Evolutionary conservation across 495 filamentous ascomycete species (phyloP).

Genomic region (Monascus purpureus): DNA sequence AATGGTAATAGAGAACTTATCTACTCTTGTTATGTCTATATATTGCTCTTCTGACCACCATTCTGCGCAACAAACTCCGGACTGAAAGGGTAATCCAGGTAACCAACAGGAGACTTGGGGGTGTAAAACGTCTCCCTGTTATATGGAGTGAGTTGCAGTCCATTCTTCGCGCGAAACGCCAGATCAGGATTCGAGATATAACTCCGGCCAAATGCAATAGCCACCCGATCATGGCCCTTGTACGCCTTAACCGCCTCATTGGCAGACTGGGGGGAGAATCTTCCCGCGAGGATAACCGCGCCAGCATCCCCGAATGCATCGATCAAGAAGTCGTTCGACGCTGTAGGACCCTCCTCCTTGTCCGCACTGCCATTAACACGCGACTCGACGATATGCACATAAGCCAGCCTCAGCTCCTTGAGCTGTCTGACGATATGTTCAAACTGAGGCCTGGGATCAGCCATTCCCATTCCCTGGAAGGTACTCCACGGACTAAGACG

Average conservation of each 20-base stretch:
- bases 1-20: too few relatives aligned
- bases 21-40: too few relatives aligned
- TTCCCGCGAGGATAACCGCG: constrained; percentile 50
- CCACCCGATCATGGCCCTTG: constrained; percentile 34
- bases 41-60: too few relatives aligned
- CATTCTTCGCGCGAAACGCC: constrained; percentile 43
- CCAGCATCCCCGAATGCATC: constrained; percentile 27
- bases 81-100: constrained; percentile 43
- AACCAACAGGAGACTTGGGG: constrained; percentile 36
- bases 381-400: constrained; percentile 49
- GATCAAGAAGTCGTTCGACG: constrained; percentile 36
- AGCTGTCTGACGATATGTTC: constrained; percentile 38
- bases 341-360: constrained; percentile 21
- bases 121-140: constrained; percentile 46
- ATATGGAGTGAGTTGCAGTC: constrained; percentile 41
- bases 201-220: constrained; percentile 46
- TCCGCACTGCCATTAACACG: constrained; percentile 33
- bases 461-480: constrained; percentile 60
- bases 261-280: constrained; percentile 35
- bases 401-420: constrained; percentile 44
- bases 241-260: constrained; percentile 38
- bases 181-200: constrained; percentile 66
- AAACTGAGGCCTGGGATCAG: constrained; percentile 49
- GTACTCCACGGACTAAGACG: constrained; percentile 48
- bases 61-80: constrained; percentile 21